Conservation (phyloP, 179 eudicot genomes). For the Kewa caespitosa region DNA sequence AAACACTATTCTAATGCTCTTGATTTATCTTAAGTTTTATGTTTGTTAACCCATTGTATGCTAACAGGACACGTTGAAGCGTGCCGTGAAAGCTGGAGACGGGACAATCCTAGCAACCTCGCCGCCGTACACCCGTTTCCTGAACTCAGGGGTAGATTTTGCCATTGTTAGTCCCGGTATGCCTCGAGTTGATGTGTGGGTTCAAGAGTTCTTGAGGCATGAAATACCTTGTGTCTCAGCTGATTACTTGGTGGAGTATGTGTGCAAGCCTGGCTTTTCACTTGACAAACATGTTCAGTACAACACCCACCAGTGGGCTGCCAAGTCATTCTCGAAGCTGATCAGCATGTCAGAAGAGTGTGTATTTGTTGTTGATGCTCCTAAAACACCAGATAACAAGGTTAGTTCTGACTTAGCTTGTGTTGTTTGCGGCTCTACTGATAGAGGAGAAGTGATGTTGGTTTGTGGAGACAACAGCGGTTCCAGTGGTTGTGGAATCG, state of each 20-base stretch:
- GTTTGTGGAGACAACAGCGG: constrained; percentile 79
- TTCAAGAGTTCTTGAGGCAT: constrained; percentile 75
- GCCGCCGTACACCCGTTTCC: constrained; percentile 86
- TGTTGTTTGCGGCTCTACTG: constrained; percentile 57
- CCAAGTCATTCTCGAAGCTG: constrained; percentile 59
- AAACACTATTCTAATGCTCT: not conserved
- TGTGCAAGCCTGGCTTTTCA: constrained; percentile 88
- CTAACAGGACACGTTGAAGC: constrained; percentile 88
- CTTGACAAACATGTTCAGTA: constrained; percentile 74
- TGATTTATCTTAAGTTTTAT: not conserved
- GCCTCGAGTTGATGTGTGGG: constrained; percentile 82
- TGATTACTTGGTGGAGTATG: constrained; percentile 87
- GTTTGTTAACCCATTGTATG: not conserved
- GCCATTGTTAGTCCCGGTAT: constrained; percentile 88
- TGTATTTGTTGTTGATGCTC: constrained; percentile 24
- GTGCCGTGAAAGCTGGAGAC: constrained; percentile 87
- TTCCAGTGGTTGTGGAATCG: constrained; percentile 72
- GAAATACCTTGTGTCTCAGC: constrained; percentile 79
- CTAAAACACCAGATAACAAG: constrained; percentile 33
- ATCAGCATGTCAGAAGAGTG: constrained; percentile 43
- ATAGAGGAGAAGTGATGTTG: constrained; percentile 79
- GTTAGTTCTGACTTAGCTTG: constrained; percentile 51
- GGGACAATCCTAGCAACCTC: constrained; percentile 94
- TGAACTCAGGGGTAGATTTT: constrained; percentile 69
- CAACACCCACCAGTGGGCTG: constrained; percentile 74